Percentiles rank a stretch among this genome's conserved stretches.
Evolutionary conservation across 345 rosid species (phyloP).

Genomic region (Mallotus nudiflorus): DNA sequence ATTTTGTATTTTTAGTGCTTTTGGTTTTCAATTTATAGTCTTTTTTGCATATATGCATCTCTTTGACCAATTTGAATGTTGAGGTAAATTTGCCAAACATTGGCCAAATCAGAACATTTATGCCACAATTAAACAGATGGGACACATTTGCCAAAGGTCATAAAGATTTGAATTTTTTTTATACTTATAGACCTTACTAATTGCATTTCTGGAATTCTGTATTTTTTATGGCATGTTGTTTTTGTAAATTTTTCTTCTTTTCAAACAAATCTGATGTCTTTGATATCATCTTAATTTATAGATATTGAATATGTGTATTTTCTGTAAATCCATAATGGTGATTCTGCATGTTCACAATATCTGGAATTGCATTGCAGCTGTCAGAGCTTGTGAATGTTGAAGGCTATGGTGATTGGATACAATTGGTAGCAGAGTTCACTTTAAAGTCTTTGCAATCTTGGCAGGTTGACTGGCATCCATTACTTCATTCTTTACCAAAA

Average conservation of each 20-base stretch:
- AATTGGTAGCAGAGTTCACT: constrained; percentile 90
- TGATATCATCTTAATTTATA: not conserved
- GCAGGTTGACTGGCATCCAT: constrained; percentile 61
- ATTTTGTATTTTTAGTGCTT: not conserved
- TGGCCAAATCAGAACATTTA: no score
- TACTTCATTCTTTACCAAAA: not conserved
- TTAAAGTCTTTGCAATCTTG: constrained; percentile 93
- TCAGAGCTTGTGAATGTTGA: constrained; percentile 98
- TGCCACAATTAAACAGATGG: no score
- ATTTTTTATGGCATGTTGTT: not conserved
- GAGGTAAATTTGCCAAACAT: no score
- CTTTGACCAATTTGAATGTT: no score
- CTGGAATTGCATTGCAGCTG: constrained; percentile 56
- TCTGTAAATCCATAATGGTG: constrained; percentile 15
- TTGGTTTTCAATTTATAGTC: constrained; percentile 3
- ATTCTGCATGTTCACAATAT: constrained; percentile 11
- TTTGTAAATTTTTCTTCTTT: not conserved
- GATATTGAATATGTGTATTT: not conserved
- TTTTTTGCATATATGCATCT: not conserved
- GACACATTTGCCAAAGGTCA: no score
- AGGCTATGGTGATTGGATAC: constrained; percentile 99
- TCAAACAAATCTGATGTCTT: not conserved
- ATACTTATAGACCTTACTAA: not conserved
- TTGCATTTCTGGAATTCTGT: not conserved
- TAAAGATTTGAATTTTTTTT: not conserved